Evolutionary conservation across 306 rosid genomes (phyloP).

Genomic region (Adenanthera pavonina): DNA sequence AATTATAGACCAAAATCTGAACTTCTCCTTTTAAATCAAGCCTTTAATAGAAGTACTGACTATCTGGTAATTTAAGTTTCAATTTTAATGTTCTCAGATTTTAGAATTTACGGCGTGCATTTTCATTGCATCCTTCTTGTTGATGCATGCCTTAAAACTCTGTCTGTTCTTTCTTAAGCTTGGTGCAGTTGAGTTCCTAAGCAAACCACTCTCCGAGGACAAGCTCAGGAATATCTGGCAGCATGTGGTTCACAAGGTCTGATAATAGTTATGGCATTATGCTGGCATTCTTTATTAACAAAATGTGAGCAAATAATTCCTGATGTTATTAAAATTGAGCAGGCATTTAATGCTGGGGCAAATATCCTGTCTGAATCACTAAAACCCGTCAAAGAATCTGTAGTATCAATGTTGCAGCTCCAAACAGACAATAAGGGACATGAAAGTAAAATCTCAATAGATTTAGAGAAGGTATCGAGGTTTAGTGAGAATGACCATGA

Average conservation of each 20-base stretch:
- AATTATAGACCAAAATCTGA: not conserved
- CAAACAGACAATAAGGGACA: slow-evolving; percentile 49
- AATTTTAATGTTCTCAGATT: not conserved
- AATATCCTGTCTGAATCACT: slow-evolving; percentile 53
- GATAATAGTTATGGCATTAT: slow-evolving; percentile 37
- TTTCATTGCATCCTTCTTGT: slow-evolving; percentile 9
- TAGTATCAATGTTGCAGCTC: slow-evolving; percentile 59
- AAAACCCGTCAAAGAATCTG: slow-evolving; percentile 73
- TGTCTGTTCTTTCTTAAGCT: slow-evolving; percentile 61
- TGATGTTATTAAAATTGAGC: slow-evolving; percentile 54
- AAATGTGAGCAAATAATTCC: slow-evolving; percentile 18
- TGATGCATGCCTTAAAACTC: slow-evolving; percentile 29
- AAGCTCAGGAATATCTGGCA: slow-evolving; percentile 97
- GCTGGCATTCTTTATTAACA: slow-evolving; percentile 16
- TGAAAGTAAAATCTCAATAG: slow-evolving; percentile 42
- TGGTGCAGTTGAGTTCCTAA: slow-evolving; percentile 92
- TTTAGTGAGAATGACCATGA: slow-evolving; percentile 56
- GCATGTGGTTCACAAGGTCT: slow-evolving; percentile 98
- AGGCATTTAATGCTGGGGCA: slow-evolving; percentile 88
- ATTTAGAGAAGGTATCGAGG: slow-evolving; percentile 46
- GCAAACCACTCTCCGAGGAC: slow-evolving; percentile 89
- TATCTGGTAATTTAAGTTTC: slow-evolving; percentile 13
- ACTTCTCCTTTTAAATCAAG: slow-evolving; percentile 1
- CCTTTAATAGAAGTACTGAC: not conserved
- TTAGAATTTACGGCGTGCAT: not conserved